Evolutionary conservation across 805 yeast genomes (phyloP), one percentile per base, ranked within the genome.

Genomic region (Metschnikowia corniflorae): DNA sequence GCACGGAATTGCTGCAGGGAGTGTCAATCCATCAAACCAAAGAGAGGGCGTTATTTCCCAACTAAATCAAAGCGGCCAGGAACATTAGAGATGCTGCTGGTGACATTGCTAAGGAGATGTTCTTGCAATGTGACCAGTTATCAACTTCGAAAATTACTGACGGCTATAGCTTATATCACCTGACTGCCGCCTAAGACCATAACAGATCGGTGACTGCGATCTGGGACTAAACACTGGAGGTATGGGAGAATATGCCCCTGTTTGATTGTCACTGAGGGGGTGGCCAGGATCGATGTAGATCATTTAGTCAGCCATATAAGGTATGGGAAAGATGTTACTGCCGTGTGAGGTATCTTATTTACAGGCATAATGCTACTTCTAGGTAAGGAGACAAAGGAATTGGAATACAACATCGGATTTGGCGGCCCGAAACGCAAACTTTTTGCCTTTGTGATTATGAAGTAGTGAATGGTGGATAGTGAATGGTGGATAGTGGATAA

Each of bases 231-330:
- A 93, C 68, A 93, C 99, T 25, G 99, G 99, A 50, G 99, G 99
- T 46, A 93, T 93, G 99, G 99, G 99, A 47, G 95, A 97, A 6
- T 93, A 93, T 57, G 93, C 97, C 6, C 99, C 99, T 21, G 95
- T 97, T 8, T 97, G 98, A 39, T 72, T 87, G 44, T 97, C 94
- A 80, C 86, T 2, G 71, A 74, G 16, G 59, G 91, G 24, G 62
- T 89, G 53, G 66, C 72, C 43, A 71, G 79, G 61, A 88, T 93
- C 57, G 79, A 88, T 55, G 67, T 70, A 74, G 13, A 75, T 94
- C 52, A 75, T 94, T 53, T 80, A 82, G 63, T 97, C 97, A 39
- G 84, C 96, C 25, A 82, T 93, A 54, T 88, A 81, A 52, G 97
- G 98, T 41, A 86, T 93, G 96, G 83, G 99, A 70, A 73, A 52